Conservation (phyloP, 805 yeast species). For the Yueomyces sp. region DNA sequence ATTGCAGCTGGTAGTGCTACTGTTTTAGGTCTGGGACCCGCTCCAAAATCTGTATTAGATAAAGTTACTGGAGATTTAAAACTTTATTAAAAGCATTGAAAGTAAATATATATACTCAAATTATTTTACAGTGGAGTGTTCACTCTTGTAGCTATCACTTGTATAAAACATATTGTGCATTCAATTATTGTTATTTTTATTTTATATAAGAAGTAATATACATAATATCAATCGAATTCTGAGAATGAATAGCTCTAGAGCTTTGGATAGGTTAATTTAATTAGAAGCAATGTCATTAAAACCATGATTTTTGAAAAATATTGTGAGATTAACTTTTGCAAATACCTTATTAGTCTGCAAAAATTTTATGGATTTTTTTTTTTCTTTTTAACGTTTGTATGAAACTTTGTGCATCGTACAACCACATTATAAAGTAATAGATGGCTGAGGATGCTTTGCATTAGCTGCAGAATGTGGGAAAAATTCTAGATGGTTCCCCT, state of each 20-base stretch:
- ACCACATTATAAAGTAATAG: constrained; percentile 19
- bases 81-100: constrained; percentile 35
- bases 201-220: too few species aligned
- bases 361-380: neutral
- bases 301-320: too few species aligned
- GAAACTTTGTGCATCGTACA: constrained; percentile 3
- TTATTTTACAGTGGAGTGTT: too few species aligned
- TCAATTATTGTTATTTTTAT: too few species aligned
- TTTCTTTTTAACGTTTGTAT: neutral
- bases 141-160: too few species aligned
- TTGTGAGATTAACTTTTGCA: too few species aligned
- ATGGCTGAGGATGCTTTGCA: constrained; percentile 22
- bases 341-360: neutral
- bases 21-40: constrained; percentile 95
- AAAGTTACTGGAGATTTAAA: constrained; percentile 69
- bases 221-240: too few species aligned
- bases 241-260: too few species aligned
- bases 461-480: constrained; percentile 23
- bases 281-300: too few species aligned
- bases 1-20: constrained; percentile 94
- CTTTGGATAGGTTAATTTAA: too few species aligned
- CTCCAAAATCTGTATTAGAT: constrained; percentile 71
- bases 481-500: constrained; percentile 70
- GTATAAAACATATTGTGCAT: too few species aligned
- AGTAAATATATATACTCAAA: too few species aligned